These are phyloP conservation scores for Aureobasidium melanogenum DNA, from an alignment of 2,329 filamentous ascomycete species.

Conservation along the genomic window DNA sequence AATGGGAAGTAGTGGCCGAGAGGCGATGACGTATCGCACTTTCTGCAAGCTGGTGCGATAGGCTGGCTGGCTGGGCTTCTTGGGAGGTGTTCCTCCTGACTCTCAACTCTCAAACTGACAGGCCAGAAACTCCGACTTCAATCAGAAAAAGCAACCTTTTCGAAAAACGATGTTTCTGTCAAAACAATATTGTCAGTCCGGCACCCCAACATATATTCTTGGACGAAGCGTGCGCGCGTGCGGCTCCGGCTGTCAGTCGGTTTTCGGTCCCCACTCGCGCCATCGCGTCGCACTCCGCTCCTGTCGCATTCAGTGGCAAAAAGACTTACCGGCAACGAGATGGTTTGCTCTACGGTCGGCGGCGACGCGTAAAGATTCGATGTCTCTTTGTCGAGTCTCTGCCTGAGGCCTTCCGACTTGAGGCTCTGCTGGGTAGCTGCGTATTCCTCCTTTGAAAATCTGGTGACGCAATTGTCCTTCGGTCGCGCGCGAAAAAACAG, in stretches of 20 bases:
- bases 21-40: neutral
- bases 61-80: neutral
- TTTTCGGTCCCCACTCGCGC: constrained; percentile 1
- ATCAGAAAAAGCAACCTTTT: neutral
- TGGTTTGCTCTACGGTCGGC: neutral
- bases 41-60: neutral
- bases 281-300: constrained; percentile 7
- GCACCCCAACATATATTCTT: neutral
- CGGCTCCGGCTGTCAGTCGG: constrained; percentile 2
- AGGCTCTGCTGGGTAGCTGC: neutral
- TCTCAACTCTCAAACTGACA: constrained; percentile 7
- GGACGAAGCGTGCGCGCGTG: neutral
- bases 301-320: constrained; percentile 5
- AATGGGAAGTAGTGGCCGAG: neutral
- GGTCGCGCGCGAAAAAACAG: neutral
- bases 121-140: neutral
- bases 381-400: neutral
- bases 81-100: neutral
- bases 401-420: neutral
- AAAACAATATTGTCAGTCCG: neutral
- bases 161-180: neutral
- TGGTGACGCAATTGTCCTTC: constrained; percentile 3
- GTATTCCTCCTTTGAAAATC: neutral
- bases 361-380: neutral
- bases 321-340: neutral